These are phyloP conservation scores for Xanthoconium stramineum DNA, from an alignment of 768 basidiomycete species.

Conservation along the genomic window DNA sequence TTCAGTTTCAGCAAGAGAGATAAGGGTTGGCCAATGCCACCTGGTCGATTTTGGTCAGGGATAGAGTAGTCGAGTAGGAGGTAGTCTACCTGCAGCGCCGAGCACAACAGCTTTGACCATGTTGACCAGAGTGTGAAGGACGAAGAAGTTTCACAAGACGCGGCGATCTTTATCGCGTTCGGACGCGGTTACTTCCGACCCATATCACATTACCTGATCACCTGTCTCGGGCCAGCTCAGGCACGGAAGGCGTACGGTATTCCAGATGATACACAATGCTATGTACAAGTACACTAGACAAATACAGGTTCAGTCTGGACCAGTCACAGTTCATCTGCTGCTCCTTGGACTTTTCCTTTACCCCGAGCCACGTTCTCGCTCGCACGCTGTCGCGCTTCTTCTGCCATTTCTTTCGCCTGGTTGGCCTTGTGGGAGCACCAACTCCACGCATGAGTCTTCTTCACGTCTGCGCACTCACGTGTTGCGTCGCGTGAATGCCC, in stretches of 20 bases:
- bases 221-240: not conserved
- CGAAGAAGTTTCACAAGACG: not conserved
- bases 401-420: conserved; percentile 23
- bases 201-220: not conserved
- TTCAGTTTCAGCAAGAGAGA: conserved; percentile 88
- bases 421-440: conserved; percentile 28
- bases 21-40: conserved; percentile 96
- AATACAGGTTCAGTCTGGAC: not conserved
- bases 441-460: conserved; percentile 5
- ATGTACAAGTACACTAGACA: not conserved
- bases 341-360: not conserved
- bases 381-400: conserved; percentile 22
- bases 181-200: conserved; percentile 16
- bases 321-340: not conserved
- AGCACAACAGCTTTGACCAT: conserved; percentile 85
- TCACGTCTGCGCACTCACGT: conserved; percentile 20
- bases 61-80: not conserved
- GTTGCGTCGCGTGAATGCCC: conserved; percentile 32
- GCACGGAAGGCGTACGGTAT: too few species aligned
- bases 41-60: conserved; percentile 36
- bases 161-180: conserved; percentile 16
- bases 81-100: conserved; percentile 89
- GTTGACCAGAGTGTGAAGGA: conserved; percentile 8
- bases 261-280: not conserved
- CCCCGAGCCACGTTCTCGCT: conserved; percentile 6